These are phyloP conservation scores for Rhytidhysteron rufulum DNA, from an alignment of 2,329 filamentous ascomycete species.

Conservation along the genomic window DNA sequence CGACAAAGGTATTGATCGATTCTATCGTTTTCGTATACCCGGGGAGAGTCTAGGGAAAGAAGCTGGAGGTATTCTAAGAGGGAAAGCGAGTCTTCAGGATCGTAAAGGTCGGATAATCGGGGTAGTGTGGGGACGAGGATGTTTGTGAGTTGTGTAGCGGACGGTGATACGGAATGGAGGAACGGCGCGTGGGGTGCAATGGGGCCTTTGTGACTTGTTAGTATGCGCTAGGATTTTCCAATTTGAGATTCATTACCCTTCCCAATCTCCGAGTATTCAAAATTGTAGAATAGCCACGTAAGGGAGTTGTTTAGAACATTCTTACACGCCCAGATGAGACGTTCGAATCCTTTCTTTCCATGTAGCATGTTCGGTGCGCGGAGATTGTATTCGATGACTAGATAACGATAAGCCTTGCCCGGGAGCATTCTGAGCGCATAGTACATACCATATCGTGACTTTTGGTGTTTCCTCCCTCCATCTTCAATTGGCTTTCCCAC, in stretches of 20 bases:
- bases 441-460: conserved; percentile 71
- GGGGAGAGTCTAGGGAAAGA: conserved; percentile 62
- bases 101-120: conserved; percentile 36
- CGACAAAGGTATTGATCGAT: conserved; percentile 68
- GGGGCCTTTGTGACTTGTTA: conserved; percentile 8
- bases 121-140: conserved; percentile 28
- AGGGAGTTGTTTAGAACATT: conserved; percentile 67
- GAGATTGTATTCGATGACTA: conserved; percentile 75
- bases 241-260: conserved; percentile 10
- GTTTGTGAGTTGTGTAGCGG: conserved; percentile 16
- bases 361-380: conserved; percentile 70
- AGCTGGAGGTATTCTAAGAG: conserved; percentile 74
- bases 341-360: conserved; percentile 78
- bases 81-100: conserved; percentile 61
- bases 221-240: conserved; percentile 10
- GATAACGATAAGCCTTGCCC: too few species aligned
- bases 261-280: conserved; percentile 23
- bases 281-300: conserved; percentile 75
- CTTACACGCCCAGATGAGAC: conserved; percentile 72
- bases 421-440: too few species aligned
- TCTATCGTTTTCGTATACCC: conserved; percentile 53
- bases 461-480: conserved; percentile 59
- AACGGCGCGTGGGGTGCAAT: conserved; percentile 30
- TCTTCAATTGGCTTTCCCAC: conserved; percentile 63
- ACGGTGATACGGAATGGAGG: conserved; percentile 19